Conservation (phyloP, 2,329 filamentous ascomycete species). For the Seiridium cupressi region DNA sequence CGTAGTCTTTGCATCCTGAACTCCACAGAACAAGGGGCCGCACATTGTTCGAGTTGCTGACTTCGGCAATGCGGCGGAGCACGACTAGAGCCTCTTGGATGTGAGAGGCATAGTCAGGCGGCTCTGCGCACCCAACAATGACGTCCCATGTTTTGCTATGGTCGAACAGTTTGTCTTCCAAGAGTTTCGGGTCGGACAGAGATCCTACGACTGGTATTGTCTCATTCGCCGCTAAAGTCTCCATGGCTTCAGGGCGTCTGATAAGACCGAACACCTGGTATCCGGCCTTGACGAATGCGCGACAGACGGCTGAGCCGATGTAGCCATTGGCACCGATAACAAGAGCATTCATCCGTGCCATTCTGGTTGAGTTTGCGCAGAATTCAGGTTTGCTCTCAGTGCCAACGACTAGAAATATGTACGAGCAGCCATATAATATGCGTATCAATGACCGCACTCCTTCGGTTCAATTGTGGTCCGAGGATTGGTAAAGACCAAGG, state of each 20-base stretch:
- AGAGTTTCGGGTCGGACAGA: conserved; percentile 29
- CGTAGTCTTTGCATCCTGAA: conserved; percentile 51
- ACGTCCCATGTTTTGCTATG: conserved; percentile 34
- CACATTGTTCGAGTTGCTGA: conserved; percentile 29
- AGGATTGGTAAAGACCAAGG: too few species aligned
- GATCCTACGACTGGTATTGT: conserved; percentile 39
- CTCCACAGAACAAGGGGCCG: conserved; percentile 42
- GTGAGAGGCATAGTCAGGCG: conserved; percentile 36
- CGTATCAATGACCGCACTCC: too few species aligned
- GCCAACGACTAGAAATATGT: not conserved
- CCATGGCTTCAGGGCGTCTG: conserved; percentile 28
- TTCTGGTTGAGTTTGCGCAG: not conserved
- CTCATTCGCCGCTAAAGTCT: conserved; percentile 31
- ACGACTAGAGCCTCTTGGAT: conserved; percentile 34
- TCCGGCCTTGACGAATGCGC: conserved; percentile 43
- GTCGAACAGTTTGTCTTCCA: conserved; percentile 20
- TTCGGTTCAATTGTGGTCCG: too few species aligned
- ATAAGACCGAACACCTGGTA: conserved; percentile 44
- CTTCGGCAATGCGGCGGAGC: conserved; percentile 29
- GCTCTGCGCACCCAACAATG: conserved; percentile 41
- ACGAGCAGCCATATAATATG: too few species aligned
- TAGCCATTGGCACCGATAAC: conserved; percentile 49
- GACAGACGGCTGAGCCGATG: conserved; percentile 42
- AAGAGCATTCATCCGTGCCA: conserved; percentile 27
- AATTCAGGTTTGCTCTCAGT: not conserved